These are phyloP conservation scores for Combretum micranthum DNA, from an alignment of 345 rosid genomes.

Conservation along the genomic window DNA sequence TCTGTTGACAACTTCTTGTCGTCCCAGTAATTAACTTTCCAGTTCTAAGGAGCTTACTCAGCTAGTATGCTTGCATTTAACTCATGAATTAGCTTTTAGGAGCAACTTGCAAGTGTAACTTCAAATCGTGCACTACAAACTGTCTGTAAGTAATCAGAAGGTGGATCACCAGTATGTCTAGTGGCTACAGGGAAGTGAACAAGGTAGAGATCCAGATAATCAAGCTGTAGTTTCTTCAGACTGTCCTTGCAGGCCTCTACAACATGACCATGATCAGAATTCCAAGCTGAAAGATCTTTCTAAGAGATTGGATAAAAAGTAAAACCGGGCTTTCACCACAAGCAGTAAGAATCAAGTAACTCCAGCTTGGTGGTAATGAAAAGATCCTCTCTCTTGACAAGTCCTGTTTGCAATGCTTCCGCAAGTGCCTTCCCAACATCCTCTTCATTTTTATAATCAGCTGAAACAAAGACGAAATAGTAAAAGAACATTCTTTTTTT, in stretches of 20 bases:
- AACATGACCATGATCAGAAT: slow-evolving; percentile 91
- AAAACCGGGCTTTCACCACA: background rate
- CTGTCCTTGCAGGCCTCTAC: slow-evolving; percentile 83
- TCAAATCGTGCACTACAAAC: background rate
- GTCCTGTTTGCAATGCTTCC: slow-evolving; percentile 49
- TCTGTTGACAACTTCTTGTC: too few species aligned
- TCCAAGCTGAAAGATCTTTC: slow-evolving; percentile 59
- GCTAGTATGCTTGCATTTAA: too few species aligned
- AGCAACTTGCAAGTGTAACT: background rate
- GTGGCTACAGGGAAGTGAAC: slow-evolving; percentile 85
- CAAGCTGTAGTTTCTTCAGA: slow-evolving; percentile 78
- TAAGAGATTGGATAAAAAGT: background rate
- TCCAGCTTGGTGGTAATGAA: slow-evolving; percentile 75
- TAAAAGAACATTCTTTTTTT: background rate
- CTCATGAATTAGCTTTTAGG: background rate
- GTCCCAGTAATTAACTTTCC: too few species aligned
- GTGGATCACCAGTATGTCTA: slow-evolving; percentile 57
- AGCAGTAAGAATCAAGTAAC: background rate
- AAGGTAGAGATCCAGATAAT: slow-evolving; percentile 83
- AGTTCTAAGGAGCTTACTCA: too few species aligned
- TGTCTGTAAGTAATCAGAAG: background rate
- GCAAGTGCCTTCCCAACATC: slow-evolving; percentile 74
- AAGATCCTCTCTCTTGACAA: slow-evolving; percentile 80
- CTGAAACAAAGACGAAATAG: slow-evolving; percentile 25
- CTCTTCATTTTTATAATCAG: slow-evolving; percentile 66